These are phyloP conservation scores for Litsea cubeba DNA, from an alignment of 164 flowering plant species.

Conservation along the genomic window DNA sequence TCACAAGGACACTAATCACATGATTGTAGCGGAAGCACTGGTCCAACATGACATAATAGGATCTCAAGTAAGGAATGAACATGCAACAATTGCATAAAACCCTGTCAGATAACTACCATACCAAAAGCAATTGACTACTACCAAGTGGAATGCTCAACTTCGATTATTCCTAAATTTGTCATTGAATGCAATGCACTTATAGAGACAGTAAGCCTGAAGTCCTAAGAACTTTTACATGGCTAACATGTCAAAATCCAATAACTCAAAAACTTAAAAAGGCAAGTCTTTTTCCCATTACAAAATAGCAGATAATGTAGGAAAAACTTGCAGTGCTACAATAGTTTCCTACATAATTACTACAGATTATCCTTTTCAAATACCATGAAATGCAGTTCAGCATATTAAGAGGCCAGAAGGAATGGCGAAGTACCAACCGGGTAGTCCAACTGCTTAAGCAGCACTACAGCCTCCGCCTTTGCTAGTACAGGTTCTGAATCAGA, in stretches of 20 bases:
- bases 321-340: neutral
- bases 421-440: slow-evolving; percentile 62
- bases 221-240: too few species aligned
- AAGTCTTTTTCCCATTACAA: neutral
- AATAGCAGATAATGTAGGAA: neutral
- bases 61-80: neutral
- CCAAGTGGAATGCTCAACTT: neutral
- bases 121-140: neutral
- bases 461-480: slow-evolving; percentile 88
- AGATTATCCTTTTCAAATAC: neutral
- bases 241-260: too few species aligned
- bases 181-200: too few species aligned
- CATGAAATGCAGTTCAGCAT: neutral
- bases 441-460: slow-evolving; percentile 84
- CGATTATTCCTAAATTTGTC: neutral
- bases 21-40: neutral
- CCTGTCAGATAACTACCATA: neutral
- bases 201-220: too few species aligned
- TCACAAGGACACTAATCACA: neutral
- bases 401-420: neutral
- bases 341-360: neutral
- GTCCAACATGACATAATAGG: neutral
- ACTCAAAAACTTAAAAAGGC: too few species aligned
- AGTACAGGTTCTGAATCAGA: slow-evolving; percentile 86
- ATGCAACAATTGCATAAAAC: neutral